Conservation (phyloP, 306 rosid species). For the Erythrophleum fordii region DNA sequence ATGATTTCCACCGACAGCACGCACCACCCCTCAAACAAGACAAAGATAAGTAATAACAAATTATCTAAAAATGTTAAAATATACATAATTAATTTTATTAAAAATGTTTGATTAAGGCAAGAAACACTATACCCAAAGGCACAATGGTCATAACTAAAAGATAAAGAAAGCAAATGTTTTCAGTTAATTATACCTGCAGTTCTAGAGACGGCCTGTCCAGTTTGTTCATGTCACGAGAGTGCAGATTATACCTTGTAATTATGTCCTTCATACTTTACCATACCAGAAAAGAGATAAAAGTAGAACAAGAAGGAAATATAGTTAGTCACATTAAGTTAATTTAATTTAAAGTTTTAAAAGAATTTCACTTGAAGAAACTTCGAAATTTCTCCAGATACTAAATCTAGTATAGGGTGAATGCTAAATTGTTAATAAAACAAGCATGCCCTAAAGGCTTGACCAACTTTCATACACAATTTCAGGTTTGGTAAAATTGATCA, state of each 20-base stretch:
- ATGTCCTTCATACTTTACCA: conserved; percentile 33
- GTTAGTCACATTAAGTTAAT: not conserved
- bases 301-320: not conserved
- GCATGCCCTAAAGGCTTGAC: not conserved
- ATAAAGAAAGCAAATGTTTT: not conserved
- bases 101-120: not conserved
- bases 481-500: not conserved
- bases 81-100: not conserved
- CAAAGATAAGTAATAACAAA: not conserved
- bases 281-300: not conserved
- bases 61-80: too few species aligned
- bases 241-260: conserved; percentile 35
- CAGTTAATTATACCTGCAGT: conserved; percentile 35
- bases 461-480: not conserved
- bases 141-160: conserved; percentile 6
- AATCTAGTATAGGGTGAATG: not conserved
- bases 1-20: too few species aligned
- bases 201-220: conserved; percentile 31
- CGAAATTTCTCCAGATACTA: too few species aligned
- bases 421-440: not conserved
- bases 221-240: conserved; percentile 34
- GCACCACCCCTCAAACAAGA: not conserved
- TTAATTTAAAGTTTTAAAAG: not conserved
- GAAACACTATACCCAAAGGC: not conserved
- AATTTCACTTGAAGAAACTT: not conserved